phyloP scores from a whole-genome alignment of 2,329 filamentous ascomycete species.

The Penicillium sp. region DNA sequence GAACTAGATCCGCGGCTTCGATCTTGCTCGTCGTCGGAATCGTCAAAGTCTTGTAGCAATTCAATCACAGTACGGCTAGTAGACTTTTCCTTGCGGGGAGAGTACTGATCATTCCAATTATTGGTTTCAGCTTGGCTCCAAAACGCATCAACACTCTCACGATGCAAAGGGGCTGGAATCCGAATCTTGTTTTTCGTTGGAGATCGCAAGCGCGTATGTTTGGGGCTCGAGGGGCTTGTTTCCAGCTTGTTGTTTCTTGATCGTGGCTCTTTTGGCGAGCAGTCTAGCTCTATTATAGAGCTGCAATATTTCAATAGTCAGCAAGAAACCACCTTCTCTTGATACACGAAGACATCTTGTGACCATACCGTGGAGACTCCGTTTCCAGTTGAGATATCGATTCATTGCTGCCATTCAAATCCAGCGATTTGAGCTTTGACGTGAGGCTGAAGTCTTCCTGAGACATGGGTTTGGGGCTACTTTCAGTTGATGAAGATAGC shows the following conservation, averaged over 20 bases:
- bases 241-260: slow-evolving; percentile 18
- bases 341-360: not conserved
- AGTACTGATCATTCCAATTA: slow-evolving; percentile 59
- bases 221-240: slow-evolving; percentile 52
- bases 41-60: slow-evolving; percentile 39
- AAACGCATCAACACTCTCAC: slow-evolving; percentile 57
- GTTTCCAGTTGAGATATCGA: slow-evolving; percentile 24
- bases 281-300: slow-evolving; percentile 13
- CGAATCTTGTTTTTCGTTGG: slow-evolving; percentile 51
- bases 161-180: slow-evolving; percentile 55
- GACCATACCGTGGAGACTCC: slow-evolving; percentile 26
- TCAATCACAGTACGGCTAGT: slow-evolving; percentile 24
- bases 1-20: slow-evolving; percentile 29
- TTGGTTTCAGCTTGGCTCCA: slow-evolving; percentile 58
- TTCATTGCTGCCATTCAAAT: slow-evolving; percentile 28
- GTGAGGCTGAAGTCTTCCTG: slow-evolving; percentile 29
- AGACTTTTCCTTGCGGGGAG: slow-evolving; percentile 50
- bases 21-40: slow-evolving; percentile 42
- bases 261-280: not conserved
- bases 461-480: slow-evolving; percentile 25
- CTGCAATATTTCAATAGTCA: slow-evolving; percentile 15
- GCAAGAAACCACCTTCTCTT: slow-evolving; percentile 3
- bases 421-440: slow-evolving; percentile 29
- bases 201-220: slow-evolving; percentile 49
- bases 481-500: slow-evolving; percentile 16